Evolutionary conservation across 176 grass and related monocot genomes (phyloP).

Genomic region (Eleusine indica): DNA sequence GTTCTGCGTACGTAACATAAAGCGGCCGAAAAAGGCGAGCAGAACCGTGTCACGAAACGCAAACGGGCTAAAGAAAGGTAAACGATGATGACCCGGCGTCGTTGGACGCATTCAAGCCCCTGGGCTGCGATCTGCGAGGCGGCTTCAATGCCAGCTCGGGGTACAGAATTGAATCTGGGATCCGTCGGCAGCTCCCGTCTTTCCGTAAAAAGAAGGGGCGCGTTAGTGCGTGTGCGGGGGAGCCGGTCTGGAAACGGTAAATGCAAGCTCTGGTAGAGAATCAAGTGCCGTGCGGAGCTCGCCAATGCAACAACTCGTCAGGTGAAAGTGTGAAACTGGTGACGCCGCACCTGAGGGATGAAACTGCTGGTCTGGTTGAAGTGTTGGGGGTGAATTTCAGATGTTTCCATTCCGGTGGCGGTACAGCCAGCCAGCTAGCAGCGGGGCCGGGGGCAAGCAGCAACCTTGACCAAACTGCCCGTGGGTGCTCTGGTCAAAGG

Average conservation of each 20-base stretch:
- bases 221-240: neutral
- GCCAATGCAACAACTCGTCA: neutral
- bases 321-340: neutral
- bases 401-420: neutral
- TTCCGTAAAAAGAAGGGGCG: neutral
- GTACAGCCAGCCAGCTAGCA: neutral
- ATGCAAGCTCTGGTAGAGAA: too few species aligned
- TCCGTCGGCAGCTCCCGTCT: neutral
- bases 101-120: neutral
- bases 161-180: neutral
- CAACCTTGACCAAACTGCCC: neutral
- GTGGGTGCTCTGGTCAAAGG: slow-evolving; percentile 30
- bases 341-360: neutral
- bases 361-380: neutral
- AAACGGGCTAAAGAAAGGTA: neutral
- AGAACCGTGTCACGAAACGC: neutral
- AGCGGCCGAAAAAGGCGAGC: neutral
- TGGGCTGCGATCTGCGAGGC: neutral
- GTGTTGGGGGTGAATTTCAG: neutral
- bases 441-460: neutral
- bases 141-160: neutral
- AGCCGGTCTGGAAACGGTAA: slow-evolving; percentile 3
- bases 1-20: neutral
- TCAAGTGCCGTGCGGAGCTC: neutral
- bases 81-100: neutral